Base-by-base conservation (phyloP, 1,284 basidiomycete species). In the Moesziomyces parantarcticus region DNA sequence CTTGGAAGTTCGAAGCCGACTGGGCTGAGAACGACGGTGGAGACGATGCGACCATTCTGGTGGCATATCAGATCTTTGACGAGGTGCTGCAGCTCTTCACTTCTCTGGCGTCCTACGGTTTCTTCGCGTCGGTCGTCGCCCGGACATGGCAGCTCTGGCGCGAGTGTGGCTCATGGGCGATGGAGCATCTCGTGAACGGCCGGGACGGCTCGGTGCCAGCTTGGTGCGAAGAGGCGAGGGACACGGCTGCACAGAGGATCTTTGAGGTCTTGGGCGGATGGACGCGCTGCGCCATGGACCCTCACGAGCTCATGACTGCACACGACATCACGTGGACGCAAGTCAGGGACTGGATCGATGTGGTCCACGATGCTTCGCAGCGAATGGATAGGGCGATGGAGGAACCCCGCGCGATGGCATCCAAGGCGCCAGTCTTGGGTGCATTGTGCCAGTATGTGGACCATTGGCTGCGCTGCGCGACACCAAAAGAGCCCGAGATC, bases 291-390 rank as follows among this genome's bases (percentile, higher is more conserved):
- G 92, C 94, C 0, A 88, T 89, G 21, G 92, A 97, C 81, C 94
- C 95, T 2, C 95, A 98, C 82, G 87, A 88, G 59, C 95, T 93
- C 8, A 91, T 89, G 8, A 92, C 92, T 0, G 87, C 87, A 18
- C 94, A 98, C 83, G 93, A 93, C 62, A 89, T 97, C 47, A 86
- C 92, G 4, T 97, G 94, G 95, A 92, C 90, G 55, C 93, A 94
- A 78, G 86, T 95, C 6, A 85, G 78, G 88, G 88, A 87, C 0
- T 96, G 93, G 93, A 87, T 75, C 39, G 67, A 71, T 9, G 20
- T 58, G 6, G 29, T 65, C n/a, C 53, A 50, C 9, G 59, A 73
- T n/a, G 46, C 50, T 42, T 45, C 51, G 21, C 42, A 32, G 18
- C 25, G 20, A 8, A 13, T 51, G 25, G 20, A 10, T 20, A 16